Percentiles rank a stretch among this genome's conserved stretches.
Conservation (phyloP, 495 filamentous ascomycete genomes). For the Pseudevernia furfuracea region DNA sequence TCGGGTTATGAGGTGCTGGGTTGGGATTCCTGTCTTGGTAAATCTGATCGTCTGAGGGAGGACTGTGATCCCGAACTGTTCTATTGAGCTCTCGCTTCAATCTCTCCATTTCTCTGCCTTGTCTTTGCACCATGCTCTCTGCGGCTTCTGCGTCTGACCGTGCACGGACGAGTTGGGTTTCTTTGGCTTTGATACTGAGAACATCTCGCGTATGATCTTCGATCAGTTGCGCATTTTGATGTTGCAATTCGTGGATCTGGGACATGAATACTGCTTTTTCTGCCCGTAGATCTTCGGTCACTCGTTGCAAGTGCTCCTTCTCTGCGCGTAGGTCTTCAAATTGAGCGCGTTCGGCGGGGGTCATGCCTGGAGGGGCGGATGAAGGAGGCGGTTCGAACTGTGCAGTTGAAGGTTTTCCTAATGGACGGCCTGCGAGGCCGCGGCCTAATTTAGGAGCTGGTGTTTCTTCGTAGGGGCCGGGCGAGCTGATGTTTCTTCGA, state of each 20-base stretch:
- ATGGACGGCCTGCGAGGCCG: constrained; percentile 75
- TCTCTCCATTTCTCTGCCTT: constrained; percentile 83
- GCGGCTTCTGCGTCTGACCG: constrained; percentile 83
- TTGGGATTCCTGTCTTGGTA: constrained; percentile 45
- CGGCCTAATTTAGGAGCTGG: constrained; percentile 64
- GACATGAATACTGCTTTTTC: constrained; percentile 67
- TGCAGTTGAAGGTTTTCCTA: constrained; percentile 60
- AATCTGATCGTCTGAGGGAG: constrained; percentile 34
- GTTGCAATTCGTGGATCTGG: constrained; percentile 80
- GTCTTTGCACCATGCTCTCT: constrained; percentile 71
- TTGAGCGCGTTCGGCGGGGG: constrained; percentile 74
- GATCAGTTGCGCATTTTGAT: constrained; percentile 92
- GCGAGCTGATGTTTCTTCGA: constrained; percentile 48
- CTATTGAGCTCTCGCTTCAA: constrained; percentile 66
- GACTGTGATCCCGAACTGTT: constrained; percentile 22
- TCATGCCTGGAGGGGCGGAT: constrained; percentile 44
- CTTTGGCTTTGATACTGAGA: constrained; percentile 93
- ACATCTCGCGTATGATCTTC: constrained; percentile 96
- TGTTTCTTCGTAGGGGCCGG: constrained; percentile 50
- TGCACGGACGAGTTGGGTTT: constrained; percentile 90
- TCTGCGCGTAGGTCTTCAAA: constrained; percentile 79
- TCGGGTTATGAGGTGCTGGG: constrained; percentile 14
- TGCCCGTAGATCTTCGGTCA: constrained; percentile 65
- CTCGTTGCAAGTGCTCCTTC: constrained; percentile 64
- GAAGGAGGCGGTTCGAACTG: constrained; percentile 26